phyloP scores from a whole-genome alignment of 192 early-diverging fungal genomes.

The Funneliformis geosporum region DNA sequence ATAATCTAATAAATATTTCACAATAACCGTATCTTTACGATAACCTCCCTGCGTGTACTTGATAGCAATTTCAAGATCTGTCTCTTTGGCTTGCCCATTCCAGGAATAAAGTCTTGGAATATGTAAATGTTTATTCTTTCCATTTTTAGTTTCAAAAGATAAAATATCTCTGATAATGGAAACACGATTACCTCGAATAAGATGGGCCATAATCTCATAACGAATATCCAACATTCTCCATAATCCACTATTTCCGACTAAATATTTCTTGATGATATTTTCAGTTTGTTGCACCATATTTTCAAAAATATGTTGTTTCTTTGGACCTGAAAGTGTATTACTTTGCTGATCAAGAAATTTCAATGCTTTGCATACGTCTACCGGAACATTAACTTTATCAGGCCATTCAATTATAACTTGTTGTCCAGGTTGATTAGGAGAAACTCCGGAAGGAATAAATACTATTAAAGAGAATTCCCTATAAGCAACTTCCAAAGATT shows the following conservation, averaged over 20 bases:
- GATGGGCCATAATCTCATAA: neutral
- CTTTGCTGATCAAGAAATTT: neutral
- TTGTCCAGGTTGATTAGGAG: neutral
- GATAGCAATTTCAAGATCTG: neutral
- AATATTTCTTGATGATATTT: neutral
- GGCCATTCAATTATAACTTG: neutral
- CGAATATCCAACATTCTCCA: neutral
- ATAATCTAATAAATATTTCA: constrained; percentile 6
- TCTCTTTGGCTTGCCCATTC: neutral
- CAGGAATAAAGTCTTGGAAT: neutral
- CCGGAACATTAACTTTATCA: neutral
- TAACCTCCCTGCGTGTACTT: neutral
- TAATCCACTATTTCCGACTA: neutral
- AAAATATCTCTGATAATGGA: neutral
- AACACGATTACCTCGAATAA: neutral
- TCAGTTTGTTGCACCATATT: neutral
- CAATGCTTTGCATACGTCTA: neutral
- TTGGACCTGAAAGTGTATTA: neutral
- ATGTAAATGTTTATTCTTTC: neutral
- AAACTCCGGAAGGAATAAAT: neutral
- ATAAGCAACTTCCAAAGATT: neutral
- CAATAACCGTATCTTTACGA: neutral
- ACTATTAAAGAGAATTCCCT: neutral
- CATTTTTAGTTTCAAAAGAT: neutral
- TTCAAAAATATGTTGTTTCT: neutral